These are phyloP conservation scores for Brassica balearica DNA, from an alignment of 441 rosid species.

Conservation along the genomic window DNA sequence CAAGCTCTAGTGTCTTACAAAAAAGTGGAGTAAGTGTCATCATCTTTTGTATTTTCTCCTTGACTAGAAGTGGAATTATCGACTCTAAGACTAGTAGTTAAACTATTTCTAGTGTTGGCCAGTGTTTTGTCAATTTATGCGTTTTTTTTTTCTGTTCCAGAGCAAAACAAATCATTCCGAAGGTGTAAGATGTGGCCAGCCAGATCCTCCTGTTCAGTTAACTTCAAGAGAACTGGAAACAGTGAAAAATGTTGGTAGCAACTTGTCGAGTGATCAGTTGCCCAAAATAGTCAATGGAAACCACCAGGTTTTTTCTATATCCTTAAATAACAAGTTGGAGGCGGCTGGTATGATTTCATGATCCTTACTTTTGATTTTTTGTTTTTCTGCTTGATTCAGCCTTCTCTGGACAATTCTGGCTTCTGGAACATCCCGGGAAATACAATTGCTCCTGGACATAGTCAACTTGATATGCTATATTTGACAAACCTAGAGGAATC, in stretches of 20 bases:
- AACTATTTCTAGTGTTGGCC: not conserved
- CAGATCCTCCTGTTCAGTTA: conserved; percentile 44
- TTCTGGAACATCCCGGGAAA: conserved; percentile 51
- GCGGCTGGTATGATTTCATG: conserved; percentile 27
- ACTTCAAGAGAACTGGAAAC: conserved; percentile 51
- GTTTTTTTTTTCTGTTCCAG: conserved; percentile 47
- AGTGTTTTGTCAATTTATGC: not conserved
- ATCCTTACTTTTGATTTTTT: conserved; percentile 29
- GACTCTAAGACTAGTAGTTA: not conserved
- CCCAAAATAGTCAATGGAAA: conserved; percentile 44
- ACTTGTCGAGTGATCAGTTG: conserved; percentile 50
- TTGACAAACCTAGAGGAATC: conserved; percentile 82
- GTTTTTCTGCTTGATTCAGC: conserved; percentile 50
- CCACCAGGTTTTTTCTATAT: conserved; percentile 54
- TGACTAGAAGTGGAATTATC: not conserved
- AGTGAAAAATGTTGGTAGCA: conserved; percentile 42
- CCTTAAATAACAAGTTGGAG: conserved; percentile 34
- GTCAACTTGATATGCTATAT: conserved; percentile 54
- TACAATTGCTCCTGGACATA: conserved; percentile 50
- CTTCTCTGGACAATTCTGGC: conserved; percentile 50
- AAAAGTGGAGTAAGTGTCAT: conserved; percentile 52
- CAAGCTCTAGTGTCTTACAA: conserved; percentile 42
- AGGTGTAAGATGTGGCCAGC: conserved; percentile 45
- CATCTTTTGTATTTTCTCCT: conserved; percentile 28
- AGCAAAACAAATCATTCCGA: conserved; percentile 44